Evolutionary conservation across 2,329 filamentous ascomycete genomes (phyloP).

Genomic region (Monosporascus sp.): DNA sequence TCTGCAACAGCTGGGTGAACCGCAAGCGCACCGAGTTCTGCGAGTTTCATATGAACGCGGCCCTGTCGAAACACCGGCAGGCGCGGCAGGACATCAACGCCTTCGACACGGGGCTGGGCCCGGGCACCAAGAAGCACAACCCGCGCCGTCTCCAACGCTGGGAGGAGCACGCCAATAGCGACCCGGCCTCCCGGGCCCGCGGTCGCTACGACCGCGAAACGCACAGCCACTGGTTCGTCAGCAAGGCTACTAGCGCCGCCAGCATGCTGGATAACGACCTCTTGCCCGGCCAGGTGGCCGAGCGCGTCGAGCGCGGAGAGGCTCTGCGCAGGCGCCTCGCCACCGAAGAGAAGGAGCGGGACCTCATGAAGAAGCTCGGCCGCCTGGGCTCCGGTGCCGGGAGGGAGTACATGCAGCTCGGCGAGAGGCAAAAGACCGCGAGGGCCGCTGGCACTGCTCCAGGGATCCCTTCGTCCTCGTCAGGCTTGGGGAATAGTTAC

Average conservation of each 20-base stretch:
- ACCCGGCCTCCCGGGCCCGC: conserved; percentile 27
- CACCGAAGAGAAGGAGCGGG: conserved; percentile 65
- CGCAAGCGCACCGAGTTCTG: conserved; percentile 83
- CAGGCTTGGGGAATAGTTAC: too few species aligned
- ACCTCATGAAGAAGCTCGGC: conserved; percentile 64
- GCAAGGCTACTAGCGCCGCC: conserved; percentile 50
- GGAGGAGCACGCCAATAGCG: conserved; percentile 17
- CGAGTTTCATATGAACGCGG: conserved; percentile 84
- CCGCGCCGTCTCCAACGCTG: conserved; percentile 20
- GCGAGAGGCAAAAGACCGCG: conserved; percentile 13
- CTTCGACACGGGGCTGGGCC: conserved; percentile 41
- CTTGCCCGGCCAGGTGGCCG: conserved; percentile 40
- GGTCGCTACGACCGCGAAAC: conserved; percentile 54
- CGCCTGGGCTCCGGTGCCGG: conserved; percentile 61
- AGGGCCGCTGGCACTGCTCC: conserved; percentile 4
- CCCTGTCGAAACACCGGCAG: conserved; percentile 59
- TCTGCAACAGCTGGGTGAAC: conserved; percentile 83
- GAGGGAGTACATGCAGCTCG: conserved; percentile 61
- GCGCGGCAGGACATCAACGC: conserved; percentile 27
- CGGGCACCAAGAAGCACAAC: conserved; percentile 26
- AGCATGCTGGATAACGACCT: conserved; percentile 60
- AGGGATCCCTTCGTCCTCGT: too few species aligned
- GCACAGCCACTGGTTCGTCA: conserved; percentile 52
- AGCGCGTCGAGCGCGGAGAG: conserved; percentile 59
- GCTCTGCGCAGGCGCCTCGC: conserved; percentile 59